A percentile compares a stretch with the other conserved stretches of the same genome.
Conservation (phyloP, 2,329 filamentous ascomycete species). For the Pestalotiopsis sp. region DNA sequence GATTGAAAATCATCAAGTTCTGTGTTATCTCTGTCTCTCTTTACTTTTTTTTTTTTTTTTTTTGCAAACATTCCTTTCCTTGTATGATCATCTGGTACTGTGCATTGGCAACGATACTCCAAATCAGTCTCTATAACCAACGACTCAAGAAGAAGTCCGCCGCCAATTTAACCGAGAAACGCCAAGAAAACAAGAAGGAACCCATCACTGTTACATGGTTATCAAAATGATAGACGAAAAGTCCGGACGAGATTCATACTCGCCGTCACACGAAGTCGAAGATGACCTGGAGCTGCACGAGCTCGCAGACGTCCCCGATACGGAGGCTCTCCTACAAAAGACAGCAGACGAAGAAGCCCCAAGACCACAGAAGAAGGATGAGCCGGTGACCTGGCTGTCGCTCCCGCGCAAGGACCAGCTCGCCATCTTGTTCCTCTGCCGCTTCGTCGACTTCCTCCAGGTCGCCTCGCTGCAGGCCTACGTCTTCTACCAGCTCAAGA, state of each 20-base stretch:
- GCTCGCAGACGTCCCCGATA: conserved; percentile 46
- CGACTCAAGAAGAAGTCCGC: not conserved
- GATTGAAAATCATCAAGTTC: not conserved
- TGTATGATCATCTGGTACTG: not conserved
- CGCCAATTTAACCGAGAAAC: not conserved
- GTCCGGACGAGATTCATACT: not conserved
- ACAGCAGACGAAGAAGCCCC: conserved; percentile 36
- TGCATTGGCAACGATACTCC: not conserved
- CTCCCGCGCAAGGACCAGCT: conserved; percentile 74
- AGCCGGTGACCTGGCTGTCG: conserved; percentile 66
- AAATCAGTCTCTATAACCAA: not conserved
- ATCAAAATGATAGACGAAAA: conserved; percentile 22
- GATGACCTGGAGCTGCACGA: conserved; percentile 20
- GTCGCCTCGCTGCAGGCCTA: conserved; percentile 72
- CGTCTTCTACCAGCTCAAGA: conserved; percentile 75
- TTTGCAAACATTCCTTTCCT: not conserved
- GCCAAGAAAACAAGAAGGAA: not conserved
- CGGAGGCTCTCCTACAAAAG: conserved; percentile 46
- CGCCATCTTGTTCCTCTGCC: conserved; percentile 68
- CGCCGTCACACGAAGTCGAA: conserved; percentile 8
- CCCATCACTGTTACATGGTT: conserved; percentile 17
- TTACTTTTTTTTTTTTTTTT: not conserved
- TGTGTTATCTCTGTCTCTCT: not conserved
- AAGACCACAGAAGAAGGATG: conserved; percentile 19
- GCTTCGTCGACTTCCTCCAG: conserved; percentile 74